A percentile compares a stretch with the other conserved stretches of the same genome.
Conservation (phyloP, 2,329 filamentous ascomycete genomes). For the Neonectria sp. region DNA sequence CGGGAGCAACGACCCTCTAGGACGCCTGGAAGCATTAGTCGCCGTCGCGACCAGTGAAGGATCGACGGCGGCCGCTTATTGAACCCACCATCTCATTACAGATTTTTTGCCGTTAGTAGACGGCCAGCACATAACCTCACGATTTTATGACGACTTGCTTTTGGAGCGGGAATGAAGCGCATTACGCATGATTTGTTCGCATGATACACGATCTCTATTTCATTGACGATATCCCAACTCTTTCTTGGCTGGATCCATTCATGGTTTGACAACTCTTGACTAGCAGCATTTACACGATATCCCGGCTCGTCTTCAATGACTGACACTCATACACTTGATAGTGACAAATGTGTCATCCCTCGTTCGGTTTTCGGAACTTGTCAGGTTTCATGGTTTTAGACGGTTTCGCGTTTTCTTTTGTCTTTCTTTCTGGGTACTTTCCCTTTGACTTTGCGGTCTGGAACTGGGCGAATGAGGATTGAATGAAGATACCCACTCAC, state of each 20-base stretch:
- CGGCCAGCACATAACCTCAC: conserved; percentile 43
- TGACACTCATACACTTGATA: conserved; percentile 24
- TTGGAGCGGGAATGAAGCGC: conserved; percentile 42
- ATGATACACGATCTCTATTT: conserved; percentile 44
- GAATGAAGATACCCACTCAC: conserved; percentile 45
- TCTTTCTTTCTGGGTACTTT: conserved; percentile 17
- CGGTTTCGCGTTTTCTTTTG: conserved; percentile 21
- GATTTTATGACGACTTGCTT: conserved; percentile 43
- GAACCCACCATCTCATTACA: conserved; percentile 12
- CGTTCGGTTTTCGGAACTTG: conserved; percentile 18
- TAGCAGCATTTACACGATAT: conserved; percentile 38
- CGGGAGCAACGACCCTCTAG: conserved; percentile 52
- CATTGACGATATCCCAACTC: conserved; percentile 40
- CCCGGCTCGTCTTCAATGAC: conserved; percentile 21
- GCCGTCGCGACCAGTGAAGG: conserved; percentile 62
- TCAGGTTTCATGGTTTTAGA: conserved; percentile 30
- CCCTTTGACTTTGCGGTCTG: conserved; percentile 21
- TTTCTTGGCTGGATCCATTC: conserved; percentile 24
- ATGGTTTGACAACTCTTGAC: conserved; percentile 22
- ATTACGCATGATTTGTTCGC: conserved; percentile 38
- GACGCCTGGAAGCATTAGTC: conserved; percentile 60
- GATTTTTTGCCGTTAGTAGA: conserved; percentile 22
- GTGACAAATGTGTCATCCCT: conserved; percentile 21
- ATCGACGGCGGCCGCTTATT: conserved; percentile 60
- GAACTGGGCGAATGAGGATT: conserved; percentile 28